phyloP scores from a whole-genome alignment of 2,329 filamentous ascomycete genomes.

The Chaetomium strumarium region DNA sequence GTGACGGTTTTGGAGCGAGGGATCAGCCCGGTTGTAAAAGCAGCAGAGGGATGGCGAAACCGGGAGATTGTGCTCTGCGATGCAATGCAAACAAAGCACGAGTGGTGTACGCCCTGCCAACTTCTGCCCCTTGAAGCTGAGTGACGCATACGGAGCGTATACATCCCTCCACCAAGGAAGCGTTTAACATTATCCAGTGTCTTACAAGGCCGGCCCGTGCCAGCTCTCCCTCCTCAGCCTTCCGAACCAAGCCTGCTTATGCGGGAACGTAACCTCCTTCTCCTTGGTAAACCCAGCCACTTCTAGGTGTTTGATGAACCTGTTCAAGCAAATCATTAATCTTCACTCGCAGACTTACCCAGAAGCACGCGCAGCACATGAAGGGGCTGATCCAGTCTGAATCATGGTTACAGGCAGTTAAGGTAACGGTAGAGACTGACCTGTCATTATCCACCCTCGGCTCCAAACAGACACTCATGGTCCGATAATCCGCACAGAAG shows the following conservation, averaged over 20 bases:
- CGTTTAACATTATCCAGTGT: not conserved
- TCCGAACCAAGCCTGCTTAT: slow-evolving; percentile 88
- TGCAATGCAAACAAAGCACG: no score
- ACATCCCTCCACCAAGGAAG: not conserved
- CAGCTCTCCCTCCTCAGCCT: slow-evolving; percentile 74
- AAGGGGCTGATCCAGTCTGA: no score
- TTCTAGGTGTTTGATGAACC: slow-evolving; percentile 65
- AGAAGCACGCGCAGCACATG: no score
- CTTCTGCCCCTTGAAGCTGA: no score
- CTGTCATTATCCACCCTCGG: slow-evolving; percentile 86
- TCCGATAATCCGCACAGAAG: slow-evolving; percentile 70
- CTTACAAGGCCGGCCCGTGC: slow-evolving; percentile 59
- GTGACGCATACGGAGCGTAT: not conserved
- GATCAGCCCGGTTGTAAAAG: no score
- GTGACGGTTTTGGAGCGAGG: no score
- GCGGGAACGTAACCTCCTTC: slow-evolving; percentile 77
- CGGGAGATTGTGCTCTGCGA: no score
- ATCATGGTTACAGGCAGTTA: no score
- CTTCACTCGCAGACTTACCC: slow-evolving; percentile 4
- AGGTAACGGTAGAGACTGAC: slow-evolving; percentile 43
- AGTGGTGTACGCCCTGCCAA: no score
- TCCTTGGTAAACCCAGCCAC: slow-evolving; percentile 78
- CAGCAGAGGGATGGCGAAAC: no score
- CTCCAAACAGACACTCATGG: slow-evolving; percentile 77
- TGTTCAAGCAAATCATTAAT: slow-evolving; percentile 30